These are phyloP conservation scores for Ricinus communis DNA, from an alignment of 345 rosid genomes.

Conservation along the genomic window DNA sequence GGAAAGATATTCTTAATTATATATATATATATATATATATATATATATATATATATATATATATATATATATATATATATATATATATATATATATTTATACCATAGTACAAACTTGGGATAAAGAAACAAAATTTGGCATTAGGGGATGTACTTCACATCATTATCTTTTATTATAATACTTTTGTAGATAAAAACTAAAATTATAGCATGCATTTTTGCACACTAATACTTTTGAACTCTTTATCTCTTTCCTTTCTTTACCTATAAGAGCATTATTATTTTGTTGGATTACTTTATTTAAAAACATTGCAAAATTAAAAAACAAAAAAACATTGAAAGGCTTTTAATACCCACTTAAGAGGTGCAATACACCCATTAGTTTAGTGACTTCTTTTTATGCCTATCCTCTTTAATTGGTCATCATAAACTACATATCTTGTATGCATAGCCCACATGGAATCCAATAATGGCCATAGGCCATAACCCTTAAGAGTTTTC, in stretches of 20 bases:
- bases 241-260: slow-evolving; percentile 8
- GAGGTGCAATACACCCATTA: slow-evolving; percentile 18
- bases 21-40: too few species aligned
- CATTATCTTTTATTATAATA: background rate
- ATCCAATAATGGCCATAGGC: slow-evolving; percentile 25
- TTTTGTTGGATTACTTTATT: slow-evolving; percentile 21
- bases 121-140: background rate
- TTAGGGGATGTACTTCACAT: slow-evolving; percentile 6
- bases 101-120: too few species aligned
- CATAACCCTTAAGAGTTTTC: slow-evolving; percentile 22
- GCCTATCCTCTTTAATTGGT: slow-evolving; percentile 16
- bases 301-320: slow-evolving; percentile 14
- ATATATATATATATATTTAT: too few species aligned
- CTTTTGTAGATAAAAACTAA: too few species aligned
- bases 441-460: slow-evolving; percentile 29
- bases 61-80: too few species aligned
- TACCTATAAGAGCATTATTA: slow-evolving; percentile 9
- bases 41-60: too few species aligned
- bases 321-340: slow-evolving; percentile 15
- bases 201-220: background rate
- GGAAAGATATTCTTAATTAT: too few species aligned
- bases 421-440: slow-evolving; percentile 19
- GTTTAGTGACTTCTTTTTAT: slow-evolving; percentile 2
- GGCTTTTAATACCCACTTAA: slow-evolving; percentile 17
- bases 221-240: background rate